Evolutionary conservation across 2,329 filamentous ascomycete genomes (phyloP), one percentile per base, ranked within the genome.

Genomic region (Diaporthe caulivora): DNA sequence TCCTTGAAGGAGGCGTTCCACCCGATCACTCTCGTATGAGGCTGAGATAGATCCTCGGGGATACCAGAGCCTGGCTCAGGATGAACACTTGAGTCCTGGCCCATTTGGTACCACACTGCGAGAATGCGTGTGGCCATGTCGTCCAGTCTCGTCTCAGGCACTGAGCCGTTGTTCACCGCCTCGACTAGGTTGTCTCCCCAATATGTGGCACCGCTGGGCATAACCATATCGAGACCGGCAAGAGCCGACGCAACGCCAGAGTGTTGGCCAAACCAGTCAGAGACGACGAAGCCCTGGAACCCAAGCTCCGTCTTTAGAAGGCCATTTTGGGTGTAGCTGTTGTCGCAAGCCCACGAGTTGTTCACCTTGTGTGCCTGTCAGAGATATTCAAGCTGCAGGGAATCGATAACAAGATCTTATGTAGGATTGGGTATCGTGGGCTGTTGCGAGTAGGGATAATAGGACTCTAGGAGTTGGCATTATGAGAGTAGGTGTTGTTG

Each of bases 151-250:
- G 83, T 81, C 71, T 88, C 83, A 0, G 89, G 82, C 0, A 94
- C 82, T 0, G 87, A 87, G 2, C 91, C 91, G 75, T 93, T 92
- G 18, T 84, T 84, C 21, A 94, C 88, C 0, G 91, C 88, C 4
- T 86, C 80, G 0, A 85, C 83, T 0, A 94, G 85, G 31, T 94
- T 92, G 4, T 79, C 76, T 11, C 84, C 82, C 87, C 87, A 90
- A 69, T 81, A 83, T 0, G 71, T 65, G 3, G 78, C 78, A 1
- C 79, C 81, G 2, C 74, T 81, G 0, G 92, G 92, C 93, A 95
- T 94, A 9, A 87, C 89, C 89, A 94, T 91, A 78, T 95, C 93
- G 37, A 95, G 80, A 31, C 93, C 93, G 3, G 92, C 90, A 70
- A 91, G 82, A 0, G 92, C 87, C 5, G 87, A 87, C 1, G 87